Percentiles rank a stretch among this genome's conserved stretches.
Conservation (phyloP, 2,329 filamentous ascomycete genomes). For the Zasmidium cellare region DNA sequence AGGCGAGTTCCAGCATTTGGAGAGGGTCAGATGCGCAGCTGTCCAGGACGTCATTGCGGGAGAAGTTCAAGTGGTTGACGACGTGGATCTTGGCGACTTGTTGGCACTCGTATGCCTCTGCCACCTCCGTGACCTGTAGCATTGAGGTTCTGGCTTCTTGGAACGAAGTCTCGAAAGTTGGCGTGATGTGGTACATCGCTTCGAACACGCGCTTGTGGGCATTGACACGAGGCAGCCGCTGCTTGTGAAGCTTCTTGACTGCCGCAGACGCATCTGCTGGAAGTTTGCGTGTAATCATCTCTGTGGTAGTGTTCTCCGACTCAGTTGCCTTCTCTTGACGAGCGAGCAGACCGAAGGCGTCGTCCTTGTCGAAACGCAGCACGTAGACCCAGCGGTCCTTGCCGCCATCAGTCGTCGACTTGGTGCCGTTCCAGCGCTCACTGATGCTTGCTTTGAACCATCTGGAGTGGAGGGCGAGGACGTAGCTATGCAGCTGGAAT, state of each 20-base stretch:
- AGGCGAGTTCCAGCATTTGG: conserved; percentile 4
- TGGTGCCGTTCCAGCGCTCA: conserved; percentile 9
- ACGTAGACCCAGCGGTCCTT: conserved; percentile 6
- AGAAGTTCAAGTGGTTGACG: neutral
- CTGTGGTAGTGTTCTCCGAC: neutral
- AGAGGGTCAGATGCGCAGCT: neutral
- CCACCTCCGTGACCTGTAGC: neutral
- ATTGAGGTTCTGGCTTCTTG: neutral
- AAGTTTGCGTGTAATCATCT: neutral
- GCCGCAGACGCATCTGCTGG: neutral
- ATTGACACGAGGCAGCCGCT: neutral
- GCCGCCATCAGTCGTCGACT: neutral
- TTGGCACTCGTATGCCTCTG: neutral
- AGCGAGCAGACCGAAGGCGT: neutral
- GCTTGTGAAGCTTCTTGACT: neutral
- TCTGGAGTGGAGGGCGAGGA: conserved; percentile 10
- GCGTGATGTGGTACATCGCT: conserved; percentile 1
- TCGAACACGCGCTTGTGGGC: neutral
- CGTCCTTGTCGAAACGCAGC: conserved; percentile 14
- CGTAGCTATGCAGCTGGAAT: conserved; percentile 10
- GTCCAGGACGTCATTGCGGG: neutral
- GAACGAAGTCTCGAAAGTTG: neutral
- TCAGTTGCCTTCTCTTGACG: neutral
- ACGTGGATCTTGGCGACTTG: neutral
- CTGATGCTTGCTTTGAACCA: conserved; percentile 17